Base-by-base conservation (phyloP, 768 basidiomycete species). In the Solioccasus polychromus region DNA sequence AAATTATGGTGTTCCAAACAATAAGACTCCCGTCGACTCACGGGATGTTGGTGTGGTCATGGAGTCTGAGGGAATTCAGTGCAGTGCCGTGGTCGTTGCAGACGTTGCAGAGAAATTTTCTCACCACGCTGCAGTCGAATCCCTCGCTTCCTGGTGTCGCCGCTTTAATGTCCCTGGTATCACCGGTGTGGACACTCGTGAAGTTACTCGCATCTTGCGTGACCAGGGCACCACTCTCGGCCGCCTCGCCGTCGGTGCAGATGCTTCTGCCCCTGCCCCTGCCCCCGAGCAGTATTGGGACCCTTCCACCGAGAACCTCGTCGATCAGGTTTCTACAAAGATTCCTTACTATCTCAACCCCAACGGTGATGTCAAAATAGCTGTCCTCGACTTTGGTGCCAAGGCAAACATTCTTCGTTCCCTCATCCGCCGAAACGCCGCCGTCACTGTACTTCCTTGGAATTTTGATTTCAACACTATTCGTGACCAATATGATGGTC, bases 141-240 rank as follows among this genome's bases (percentile, higher is more conserved):
- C 89, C 8, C 76, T 99, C 24, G 79, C 88, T 39, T 79, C 87
- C 20, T 99, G 96, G 96, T 99, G 96, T 69, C 75, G 82, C 49
- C 87, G 93, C 23, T 75, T 93, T 60, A 78, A 83, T 52, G 78
- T 99, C 15, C 96, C 96, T 26, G 96, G 88, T 42, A 87, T 98
- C 58, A 94, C 94, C 4, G 95, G 94, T 23, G 92, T 98, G 52
- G 96, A 98, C 63, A 99, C 96, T 24, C 91, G 95, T 44, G 96
- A 96, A 15, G 89, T 99, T 61, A 99, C 96, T 10, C 78, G 79
- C 20, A 76, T 99, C 4, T 77, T 99, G 37, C 91, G 96, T 54
- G 92, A 97, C 61, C 93, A 97, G 57, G 96, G 96, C 32, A 97
- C 95, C 10, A 99, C 95, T 1, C 85, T 97, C 9, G 95, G 95